A percentile compares a stretch with the other conserved stretches of the same genome.
Conservation (phyloP, 2,329 filamentous ascomycete species). For the Fusarium sarcochroum region DNA sequence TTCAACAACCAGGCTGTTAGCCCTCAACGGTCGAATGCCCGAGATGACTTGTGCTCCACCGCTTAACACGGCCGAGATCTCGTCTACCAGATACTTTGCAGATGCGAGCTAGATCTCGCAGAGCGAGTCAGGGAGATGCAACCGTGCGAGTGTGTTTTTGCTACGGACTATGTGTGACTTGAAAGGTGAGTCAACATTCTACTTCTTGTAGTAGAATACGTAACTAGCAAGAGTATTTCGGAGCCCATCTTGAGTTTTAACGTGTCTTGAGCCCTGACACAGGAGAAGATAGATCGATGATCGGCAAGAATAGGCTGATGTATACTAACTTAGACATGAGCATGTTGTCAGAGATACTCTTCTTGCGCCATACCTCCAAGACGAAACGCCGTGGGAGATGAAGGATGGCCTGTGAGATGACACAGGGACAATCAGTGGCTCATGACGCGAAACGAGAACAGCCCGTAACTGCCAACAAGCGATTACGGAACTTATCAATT, state of each 20-base stretch:
- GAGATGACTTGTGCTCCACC: constrained; percentile 18
- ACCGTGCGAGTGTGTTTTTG: constrained; percentile 3
- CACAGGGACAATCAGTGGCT: constrained; percentile 25
- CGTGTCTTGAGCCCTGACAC: constrained; percentile 15
- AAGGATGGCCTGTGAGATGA: constrained; percentile 31
- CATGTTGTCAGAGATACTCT: constrained; percentile 12
- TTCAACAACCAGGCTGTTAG: constrained; percentile 21
- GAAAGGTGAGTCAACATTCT: background rate
- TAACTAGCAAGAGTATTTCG: background rate
- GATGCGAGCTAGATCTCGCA: constrained; percentile 30
- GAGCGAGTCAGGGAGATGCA: constrained; percentile 14
- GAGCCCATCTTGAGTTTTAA: background rate
- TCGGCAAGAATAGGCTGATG: constrained; percentile 22
- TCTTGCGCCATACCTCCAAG: constrained; percentile 19
- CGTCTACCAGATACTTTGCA: constrained; percentile 2
- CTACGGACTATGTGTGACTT: constrained; percentile 4
- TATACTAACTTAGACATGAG: constrained; percentile 13
- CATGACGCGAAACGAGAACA: constrained; percentile 22
- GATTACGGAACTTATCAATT: constrained; percentile 6
- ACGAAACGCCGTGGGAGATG: constrained; percentile 19
- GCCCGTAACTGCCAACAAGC: constrained; percentile 27
- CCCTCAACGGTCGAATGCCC: constrained; percentile 27
- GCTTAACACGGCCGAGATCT: constrained; percentile 24
- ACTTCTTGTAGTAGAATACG: background rate
- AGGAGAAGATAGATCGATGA: background rate